Evolutionary conservation across 257 asterid genomes (phyloP).

Genomic region (Solanum gracilifrons): DNA sequence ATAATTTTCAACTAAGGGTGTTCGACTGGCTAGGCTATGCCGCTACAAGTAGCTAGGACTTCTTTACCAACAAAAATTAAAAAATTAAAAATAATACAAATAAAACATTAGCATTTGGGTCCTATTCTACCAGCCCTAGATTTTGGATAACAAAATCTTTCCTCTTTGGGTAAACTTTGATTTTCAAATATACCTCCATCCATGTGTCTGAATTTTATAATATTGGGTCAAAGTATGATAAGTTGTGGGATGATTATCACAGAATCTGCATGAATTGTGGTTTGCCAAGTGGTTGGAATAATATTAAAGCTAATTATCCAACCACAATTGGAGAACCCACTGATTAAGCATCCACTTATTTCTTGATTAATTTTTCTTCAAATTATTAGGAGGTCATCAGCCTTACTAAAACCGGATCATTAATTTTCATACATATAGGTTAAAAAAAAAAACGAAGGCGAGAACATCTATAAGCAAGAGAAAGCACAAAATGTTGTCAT

Average conservation of each 20-base stretch:
- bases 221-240: neutral
- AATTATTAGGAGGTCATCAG: neutral
- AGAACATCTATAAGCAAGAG: neutral
- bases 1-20: too few species aligned
- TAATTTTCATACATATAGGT: neutral
- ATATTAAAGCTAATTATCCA: neutral
- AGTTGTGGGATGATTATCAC: neutral
- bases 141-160: conserved; percentile 6
- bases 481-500: neutral
- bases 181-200: neutral
- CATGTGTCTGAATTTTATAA: neutral
- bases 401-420: neutral
- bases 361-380: neutral
- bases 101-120: neutral
- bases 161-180: conserved; percentile 11
- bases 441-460: neutral
- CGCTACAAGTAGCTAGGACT: neutral
- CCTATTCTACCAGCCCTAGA: neutral
- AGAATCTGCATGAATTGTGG: neutral
- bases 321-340: neutral
- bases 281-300: neutral
- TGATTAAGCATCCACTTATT: neutral
- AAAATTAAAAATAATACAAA: neutral
- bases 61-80: neutral
- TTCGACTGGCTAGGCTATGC: neutral